These are phyloP conservation scores for Kappamyces sp. DNA, from an alignment of 192 early-diverging fungal species.

Conservation along the genomic window DNA sequence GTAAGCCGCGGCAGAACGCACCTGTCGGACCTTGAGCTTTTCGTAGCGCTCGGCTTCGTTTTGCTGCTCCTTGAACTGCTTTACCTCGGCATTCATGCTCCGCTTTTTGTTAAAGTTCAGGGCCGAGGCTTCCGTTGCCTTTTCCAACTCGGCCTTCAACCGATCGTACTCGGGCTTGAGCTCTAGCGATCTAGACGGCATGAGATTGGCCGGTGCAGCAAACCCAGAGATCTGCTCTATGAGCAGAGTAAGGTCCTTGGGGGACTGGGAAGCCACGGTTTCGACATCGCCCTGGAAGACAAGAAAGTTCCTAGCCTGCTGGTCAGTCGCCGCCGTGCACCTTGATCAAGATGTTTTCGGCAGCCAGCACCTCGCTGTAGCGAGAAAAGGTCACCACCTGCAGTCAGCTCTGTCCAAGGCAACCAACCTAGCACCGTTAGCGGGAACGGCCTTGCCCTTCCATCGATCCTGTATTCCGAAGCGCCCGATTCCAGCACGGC, in stretches of 20 bases:
- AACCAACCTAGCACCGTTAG: too few relatives aligned
- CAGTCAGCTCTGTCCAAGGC: too few relatives aligned
- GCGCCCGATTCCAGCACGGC: constrained; percentile 38
- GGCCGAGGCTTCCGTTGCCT: constrained; percentile 78
- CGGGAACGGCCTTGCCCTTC: constrained; percentile 23
- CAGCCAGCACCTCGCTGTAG: constrained; percentile 75
- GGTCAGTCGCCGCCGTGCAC: too few relatives aligned
- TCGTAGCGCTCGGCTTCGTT: constrained; percentile 84
- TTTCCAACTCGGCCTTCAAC: constrained; percentile 75
- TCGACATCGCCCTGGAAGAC: constrained; percentile 97
- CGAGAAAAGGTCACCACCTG: constrained; percentile 52
- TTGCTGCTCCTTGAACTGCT: constrained; percentile 87
- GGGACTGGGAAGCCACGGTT: constrained; percentile 89
- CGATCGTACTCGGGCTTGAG: constrained; percentile 82
- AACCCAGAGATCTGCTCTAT: constrained; percentile 94
- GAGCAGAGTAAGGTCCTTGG: constrained; percentile 84
- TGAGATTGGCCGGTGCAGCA: background rate
- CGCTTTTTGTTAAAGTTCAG: constrained; percentile 89
- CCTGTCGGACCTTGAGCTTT: constrained; percentile 51
- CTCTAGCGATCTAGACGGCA: constrained; percentile 63
- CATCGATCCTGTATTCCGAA: constrained; percentile 87
- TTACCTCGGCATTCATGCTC: constrained; percentile 82
- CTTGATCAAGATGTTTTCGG: constrained; percentile 89
- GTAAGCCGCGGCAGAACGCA: constrained; percentile 19
- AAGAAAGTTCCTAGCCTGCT: constrained; percentile 82